Evolutionary conservation across 2,329 filamentous ascomycete species (phyloP), one percentile per base, ranked within the genome.

Genomic region (Pezicula neosporulosa): DNA sequence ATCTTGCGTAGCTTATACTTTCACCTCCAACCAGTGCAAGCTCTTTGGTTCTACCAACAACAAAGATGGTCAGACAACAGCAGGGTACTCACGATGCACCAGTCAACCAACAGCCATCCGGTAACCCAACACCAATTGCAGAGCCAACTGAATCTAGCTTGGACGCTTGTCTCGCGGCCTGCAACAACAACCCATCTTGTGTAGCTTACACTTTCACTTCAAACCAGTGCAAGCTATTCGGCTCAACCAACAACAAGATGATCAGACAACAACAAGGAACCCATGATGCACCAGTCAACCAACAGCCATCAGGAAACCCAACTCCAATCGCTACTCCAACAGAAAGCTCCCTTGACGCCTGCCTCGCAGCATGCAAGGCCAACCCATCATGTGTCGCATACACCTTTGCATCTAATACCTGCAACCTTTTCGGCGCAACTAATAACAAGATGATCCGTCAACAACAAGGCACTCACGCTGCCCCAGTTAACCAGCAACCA

Each of bases 381-480:
- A 53, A 53, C 44, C 48, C 51, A 12, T 27, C 48, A 27, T 53
- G 51, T 28, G 38, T 51, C 37, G 44, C 39, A 24, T 53, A 53
- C 38, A 48, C 48, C 38, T 53, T 53, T 48, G 35, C 27, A 16
- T 50, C 51, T 36, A 48, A 48, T 44, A 36, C 46, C 48, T 53
- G 51, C 44, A 51, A 44, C 15, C 48, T 53, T n/a, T 53, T 33
- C 30, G 41, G 37, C 4, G n/a, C 37, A 39, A 19, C 37, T 39
- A 39, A n/a, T 16, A 16, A n/a, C 37, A 39, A 39, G 37, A 39
- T 16, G 37, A 39, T 39, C 37, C 37, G 18, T 21, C 33, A 42
- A 44, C 19, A 39, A 39, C 44, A 51, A 24, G 18, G 28, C 12
- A 48, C 49, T 28, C 39, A 44, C 44, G 52, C 37, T 28, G 51